phyloP scores from a whole-genome alignment of 371 early-diverging fungal genomes.

The Smittium mucronatum region DNA sequence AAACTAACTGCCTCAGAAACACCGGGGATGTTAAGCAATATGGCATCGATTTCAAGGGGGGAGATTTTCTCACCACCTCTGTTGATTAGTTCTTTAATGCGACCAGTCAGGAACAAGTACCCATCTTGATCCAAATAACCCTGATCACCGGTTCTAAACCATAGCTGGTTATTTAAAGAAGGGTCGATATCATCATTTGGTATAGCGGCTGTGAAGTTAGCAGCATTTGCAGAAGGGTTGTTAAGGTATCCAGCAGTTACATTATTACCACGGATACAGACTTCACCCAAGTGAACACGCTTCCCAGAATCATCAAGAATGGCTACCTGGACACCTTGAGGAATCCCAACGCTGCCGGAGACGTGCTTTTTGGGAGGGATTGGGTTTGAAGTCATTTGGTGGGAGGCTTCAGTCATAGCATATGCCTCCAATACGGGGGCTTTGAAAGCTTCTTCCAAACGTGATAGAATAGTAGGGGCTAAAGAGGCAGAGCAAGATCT shows the following conservation, averaged over 20 bases:
- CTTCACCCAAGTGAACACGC: constrained; percentile 48
- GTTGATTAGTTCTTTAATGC: constrained; percentile 69
- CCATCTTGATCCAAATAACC: constrained; percentile 58
- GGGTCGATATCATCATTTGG: background rate
- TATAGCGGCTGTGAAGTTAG: constrained; percentile 38
- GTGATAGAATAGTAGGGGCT: constrained; percentile 56
- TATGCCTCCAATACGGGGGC: constrained; percentile 81
- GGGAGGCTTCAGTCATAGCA: constrained; percentile 86
- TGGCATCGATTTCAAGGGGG: constrained; percentile 69
- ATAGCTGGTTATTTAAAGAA: constrained; percentile 17
- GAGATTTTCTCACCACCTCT: constrained; percentile 72
- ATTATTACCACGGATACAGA: constrained; percentile 68
- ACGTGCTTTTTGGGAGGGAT: constrained; percentile 59
- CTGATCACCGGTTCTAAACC: constrained; percentile 73
- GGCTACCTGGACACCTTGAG: constrained; percentile 63
- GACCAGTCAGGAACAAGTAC: constrained; percentile 57
- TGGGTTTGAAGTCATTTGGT: constrained; percentile 80
- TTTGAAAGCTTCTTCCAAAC: constrained; percentile 51
- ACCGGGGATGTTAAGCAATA: constrained; percentile 49
- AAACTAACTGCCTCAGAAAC: constrained; percentile 70
- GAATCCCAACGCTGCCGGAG: constrained; percentile 69
- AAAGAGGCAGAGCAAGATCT: constrained; percentile 72
- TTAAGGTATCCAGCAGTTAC: constrained; percentile 70
- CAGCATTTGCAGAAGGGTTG: constrained; percentile 59
- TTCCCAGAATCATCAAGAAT: constrained; percentile 41